These are phyloP conservation scores for Solanum virginianum DNA, from an alignment of 257 asterid species.

Conservation along the genomic window DNA sequence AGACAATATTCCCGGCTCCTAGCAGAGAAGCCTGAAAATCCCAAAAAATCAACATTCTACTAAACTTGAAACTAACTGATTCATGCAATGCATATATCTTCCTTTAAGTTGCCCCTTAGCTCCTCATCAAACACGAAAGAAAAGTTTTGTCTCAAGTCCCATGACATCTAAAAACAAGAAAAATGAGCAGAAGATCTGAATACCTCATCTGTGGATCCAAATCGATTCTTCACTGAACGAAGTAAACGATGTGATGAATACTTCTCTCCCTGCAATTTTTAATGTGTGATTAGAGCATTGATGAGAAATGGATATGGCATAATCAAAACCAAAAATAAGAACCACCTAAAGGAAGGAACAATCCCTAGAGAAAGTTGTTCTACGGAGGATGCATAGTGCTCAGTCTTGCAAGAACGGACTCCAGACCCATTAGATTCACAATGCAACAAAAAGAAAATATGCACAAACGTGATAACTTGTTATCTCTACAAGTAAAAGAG, in stretches of 20 bases:
- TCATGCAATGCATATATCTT: neutral
- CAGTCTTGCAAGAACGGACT: neutral
- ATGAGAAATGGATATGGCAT: neutral
- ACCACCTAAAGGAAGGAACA: neutral
- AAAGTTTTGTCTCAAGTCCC: neutral
- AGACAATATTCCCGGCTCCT: neutral
- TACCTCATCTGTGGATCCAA: slow-evolving; percentile 99
- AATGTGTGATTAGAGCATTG: neutral
- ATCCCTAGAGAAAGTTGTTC: neutral
- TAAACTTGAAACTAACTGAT: neutral
- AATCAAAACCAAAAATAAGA: neutral
- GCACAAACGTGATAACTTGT: neutral
- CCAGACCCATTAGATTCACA: neutral
- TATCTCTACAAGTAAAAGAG: neutral
- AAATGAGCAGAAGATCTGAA: neutral
- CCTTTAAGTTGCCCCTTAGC: neutral
- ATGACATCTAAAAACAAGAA: neutral
- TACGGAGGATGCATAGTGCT: neutral
- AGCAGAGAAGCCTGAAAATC: neutral
- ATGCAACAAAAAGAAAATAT: neutral
- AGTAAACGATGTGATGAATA: slow-evolving; percentile 75
- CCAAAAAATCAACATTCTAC: neutral
- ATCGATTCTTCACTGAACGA: slow-evolving; percentile 84
- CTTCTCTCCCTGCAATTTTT: slow-evolving; percentile 75
- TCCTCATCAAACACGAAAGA: neutral